Evolutionary conservation across 768 basidiomycete species (phyloP).

Genomic region (Pluteus cervinus): DNA sequence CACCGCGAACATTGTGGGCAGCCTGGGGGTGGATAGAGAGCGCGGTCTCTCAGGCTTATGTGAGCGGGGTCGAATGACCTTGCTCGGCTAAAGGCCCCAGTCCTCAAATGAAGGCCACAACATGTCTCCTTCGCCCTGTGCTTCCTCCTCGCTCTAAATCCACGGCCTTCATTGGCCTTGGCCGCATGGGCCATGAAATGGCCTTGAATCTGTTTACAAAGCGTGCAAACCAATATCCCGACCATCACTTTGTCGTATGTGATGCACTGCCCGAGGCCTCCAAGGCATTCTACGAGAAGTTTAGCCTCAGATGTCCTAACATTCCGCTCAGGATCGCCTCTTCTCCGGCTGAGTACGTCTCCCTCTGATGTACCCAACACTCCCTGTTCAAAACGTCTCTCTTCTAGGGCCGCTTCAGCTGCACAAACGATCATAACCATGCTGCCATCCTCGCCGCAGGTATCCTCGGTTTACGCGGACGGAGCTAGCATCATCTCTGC

Average conservation of each 20-base stretch:
- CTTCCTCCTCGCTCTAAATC: conserved; percentile 36
- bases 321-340: conserved; percentile 51
- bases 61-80: no score
- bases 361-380: not conserved
- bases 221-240: conserved; percentile 43
- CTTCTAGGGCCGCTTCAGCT: conserved; percentile 49
- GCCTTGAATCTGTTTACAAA: conserved; percentile 79
- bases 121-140: no score
- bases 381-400: not conserved
- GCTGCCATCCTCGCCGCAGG: conserved; percentile 90
- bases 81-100: no score
- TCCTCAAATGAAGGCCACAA: no score
- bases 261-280: conserved; percentile 64
- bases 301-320: conserved; percentile 51
- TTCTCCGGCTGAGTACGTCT: conserved; percentile 70
- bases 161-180: conserved; percentile 80
- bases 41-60: no score
- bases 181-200: conserved; percentile 89
- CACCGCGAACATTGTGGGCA: conserved; percentile 61
- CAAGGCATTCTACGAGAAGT: conserved; percentile 46
- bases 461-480: conserved; percentile 65
- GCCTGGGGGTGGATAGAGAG: no score
- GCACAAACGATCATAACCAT: conserved; percentile 78
- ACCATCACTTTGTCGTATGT: conserved; percentile 68
- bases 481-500: conserved; percentile 68